A percentile compares a stretch with the other conserved stretches of the same genome.
Conservation (phyloP, 2,329 filamentous ascomycete species). For the Pseudogymnoascus sp. region DNA sequence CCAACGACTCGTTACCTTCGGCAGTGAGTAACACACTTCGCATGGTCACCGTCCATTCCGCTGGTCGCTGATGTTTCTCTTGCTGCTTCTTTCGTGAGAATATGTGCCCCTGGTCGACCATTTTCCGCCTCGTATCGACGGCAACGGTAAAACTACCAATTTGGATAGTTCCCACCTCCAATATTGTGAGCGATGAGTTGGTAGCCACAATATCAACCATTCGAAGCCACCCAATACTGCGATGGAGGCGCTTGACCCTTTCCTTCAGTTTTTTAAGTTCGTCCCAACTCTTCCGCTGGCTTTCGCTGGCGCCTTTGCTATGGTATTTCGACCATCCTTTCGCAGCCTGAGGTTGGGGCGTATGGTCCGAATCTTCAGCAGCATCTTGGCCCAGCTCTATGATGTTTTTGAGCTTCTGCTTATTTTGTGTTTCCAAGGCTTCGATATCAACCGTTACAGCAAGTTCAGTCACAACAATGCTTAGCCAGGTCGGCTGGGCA, state of each 20-base stretch:
- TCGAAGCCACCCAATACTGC: conserved; percentile 78
- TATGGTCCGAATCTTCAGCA: conserved; percentile 20
- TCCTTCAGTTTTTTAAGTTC: conserved; percentile 72
- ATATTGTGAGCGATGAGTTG: conserved; percentile 66
- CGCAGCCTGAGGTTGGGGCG: conserved; percentile 1
- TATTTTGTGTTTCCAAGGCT: conserved; percentile 44
- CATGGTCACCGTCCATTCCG: conserved; percentile 86
- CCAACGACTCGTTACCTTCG: conserved; percentile 73
- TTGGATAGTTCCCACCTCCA: conserved; percentile 76
- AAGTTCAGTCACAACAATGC: conserved; percentile 77
- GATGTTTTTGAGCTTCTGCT: conserved; percentile 29
- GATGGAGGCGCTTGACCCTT: conserved; percentile 74
- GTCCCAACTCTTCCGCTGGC: conserved; percentile 60
- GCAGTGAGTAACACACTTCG: conserved; percentile 84
- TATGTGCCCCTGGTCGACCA: conserved; percentile 80
- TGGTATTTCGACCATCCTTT: conserved; percentile 8
- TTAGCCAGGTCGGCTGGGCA: conserved; percentile 93
- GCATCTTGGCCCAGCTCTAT: conserved; percentile 13
- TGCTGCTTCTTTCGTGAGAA: conserved; percentile 70
- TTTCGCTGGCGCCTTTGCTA: conserved; percentile 20
- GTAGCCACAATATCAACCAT: conserved; percentile 82
- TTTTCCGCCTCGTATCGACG: conserved; percentile 84
- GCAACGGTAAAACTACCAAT: conserved; percentile 76
- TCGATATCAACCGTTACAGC: conserved; percentile 73
- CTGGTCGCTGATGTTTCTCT: conserved; percentile 58